A percentile compares a stretch with the other conserved stretches of the same genome.
These are phyloP conservation scores for Dictyostelium firmibasis DNA, from an alignment of 78 protist species.

Conservation along the genomic window DNA sequence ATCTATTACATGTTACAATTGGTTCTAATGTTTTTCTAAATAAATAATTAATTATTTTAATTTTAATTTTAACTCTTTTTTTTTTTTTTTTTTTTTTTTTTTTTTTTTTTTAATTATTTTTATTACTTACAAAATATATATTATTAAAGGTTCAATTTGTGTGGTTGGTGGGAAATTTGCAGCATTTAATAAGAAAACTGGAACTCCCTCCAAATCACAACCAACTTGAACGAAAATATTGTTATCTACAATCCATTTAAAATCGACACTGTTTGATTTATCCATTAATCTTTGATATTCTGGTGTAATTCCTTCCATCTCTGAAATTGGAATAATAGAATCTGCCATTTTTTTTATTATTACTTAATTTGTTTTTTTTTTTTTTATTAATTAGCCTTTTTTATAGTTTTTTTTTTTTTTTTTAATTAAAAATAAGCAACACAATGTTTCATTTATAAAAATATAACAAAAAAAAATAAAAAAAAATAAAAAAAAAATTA, in stretches of 20 bases:
- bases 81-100: not conserved
- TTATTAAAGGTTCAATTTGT: slow-evolving; percentile 6
- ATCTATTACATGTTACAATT: slow-evolving; percentile 16
- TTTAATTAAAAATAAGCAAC: not conserved
- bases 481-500: not conserved
- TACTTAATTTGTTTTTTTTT: not conserved
- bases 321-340: slow-evolving; percentile 5
- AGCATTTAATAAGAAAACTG: slow-evolving; percentile 21
- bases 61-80: no score
- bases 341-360: not conserved
- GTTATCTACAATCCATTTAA: not conserved
- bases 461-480: not conserved
- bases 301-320: slow-evolving; percentile 49
- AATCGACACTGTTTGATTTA: not conserved
- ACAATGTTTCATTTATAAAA: not conserved
- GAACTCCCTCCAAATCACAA: slow-evolving; percentile 33
- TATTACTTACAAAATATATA: slow-evolving; percentile 27
- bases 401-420: not conserved
- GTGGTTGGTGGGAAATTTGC: not conserved
- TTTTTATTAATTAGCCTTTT: no score
- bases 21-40: slow-evolving; percentile 56
- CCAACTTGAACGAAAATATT: slow-evolving; percentile 28
- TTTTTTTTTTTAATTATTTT: not conserved
- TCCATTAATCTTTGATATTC: slow-evolving; percentile 28
- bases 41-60: not conserved